Conservation (phyloP, 2,329 filamentous ascomycete genomes). For the Dryadomyces sulphureus region DNA sequence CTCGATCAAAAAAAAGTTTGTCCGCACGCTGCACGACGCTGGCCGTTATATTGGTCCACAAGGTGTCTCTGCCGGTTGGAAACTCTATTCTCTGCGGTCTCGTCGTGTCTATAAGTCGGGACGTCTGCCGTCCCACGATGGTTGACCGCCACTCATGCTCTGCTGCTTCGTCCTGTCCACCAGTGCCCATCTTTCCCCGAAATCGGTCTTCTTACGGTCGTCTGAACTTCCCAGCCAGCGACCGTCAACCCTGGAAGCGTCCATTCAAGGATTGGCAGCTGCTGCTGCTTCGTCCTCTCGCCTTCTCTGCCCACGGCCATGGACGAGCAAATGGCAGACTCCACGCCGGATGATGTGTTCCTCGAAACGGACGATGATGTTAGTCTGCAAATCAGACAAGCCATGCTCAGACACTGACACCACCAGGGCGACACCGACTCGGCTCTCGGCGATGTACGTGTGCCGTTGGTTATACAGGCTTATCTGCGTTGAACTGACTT, state of each 20-base stretch:
- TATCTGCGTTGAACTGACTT: neutral
- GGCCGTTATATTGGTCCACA: no score
- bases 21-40: no score
- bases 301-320: neutral
- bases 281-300: constrained; percentile 7
- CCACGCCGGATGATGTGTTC: neutral
- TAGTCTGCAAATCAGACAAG: neutral
- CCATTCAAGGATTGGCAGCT: constrained; percentile 9
- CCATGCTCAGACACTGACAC: neutral
- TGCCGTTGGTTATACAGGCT: neutral
- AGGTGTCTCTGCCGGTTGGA: no score
- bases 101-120: no score
- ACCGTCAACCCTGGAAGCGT: constrained; percentile 9
- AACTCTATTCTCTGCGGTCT: neutral
- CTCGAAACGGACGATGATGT: constrained; percentile 6
- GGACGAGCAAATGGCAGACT: neutral
- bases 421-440: constrained; percentile 11
- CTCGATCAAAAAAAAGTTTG: no score
- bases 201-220: no score
- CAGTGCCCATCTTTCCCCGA: neutral
- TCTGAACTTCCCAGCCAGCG: no score
- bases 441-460: constrained; percentile 15
- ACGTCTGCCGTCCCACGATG: neutral
- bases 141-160: neutral
- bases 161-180: neutral